Base-by-base conservation (phyloP, 73 alveolate genomes). In the Paramecium bursaria region DNA sequence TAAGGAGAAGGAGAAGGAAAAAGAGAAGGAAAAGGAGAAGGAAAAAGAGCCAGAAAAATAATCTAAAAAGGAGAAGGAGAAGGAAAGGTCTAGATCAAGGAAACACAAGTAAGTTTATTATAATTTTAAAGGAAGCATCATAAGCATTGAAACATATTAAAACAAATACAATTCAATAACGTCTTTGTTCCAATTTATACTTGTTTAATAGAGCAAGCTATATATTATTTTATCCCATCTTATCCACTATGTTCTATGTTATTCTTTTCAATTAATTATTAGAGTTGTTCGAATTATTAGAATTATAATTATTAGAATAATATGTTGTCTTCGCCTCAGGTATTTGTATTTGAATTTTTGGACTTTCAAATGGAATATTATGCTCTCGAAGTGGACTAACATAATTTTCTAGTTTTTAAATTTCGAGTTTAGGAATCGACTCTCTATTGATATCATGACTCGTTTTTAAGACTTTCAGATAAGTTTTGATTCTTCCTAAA, bases 401-500 rank as follows among this genome's bases (percentile, higher is more conserved):
- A 67, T 67, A 67, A 14, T 23, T 67, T 13, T 21, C 21, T 39
- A 39, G 21, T 21, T 42, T 42, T 39, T 39, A 39, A 7, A 11
- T 39, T 7, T 39, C 11, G 14, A 7, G n/a, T 39, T 39, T 39
- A 39, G 11, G 49, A 7, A 39, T 39, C 49, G 5, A 39, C 11
- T 7, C 49, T 39, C 11, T 39, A 39, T 39, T 39, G 11, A 5
- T 39, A 39, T 67, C 26, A 67, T 67, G 33, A 21, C 17, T 67
- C 19, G 33, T 35, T 67, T 60, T 67, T 35, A 67, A 42, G 10
- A 67, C 82, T 67, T 67, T 67, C 33, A 67, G 55, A 19, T 67
- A 67, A 67, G 60, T 67, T 42, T 67, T 53, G 9, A 67, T 67
- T 67, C 82, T 67, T 11, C 44, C 44, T 42, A 67, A 67, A 67